Base-by-base conservation (phyloP, 2,329 filamentous ascomycete genomes). In the Aspergillus versicolor region DNA sequence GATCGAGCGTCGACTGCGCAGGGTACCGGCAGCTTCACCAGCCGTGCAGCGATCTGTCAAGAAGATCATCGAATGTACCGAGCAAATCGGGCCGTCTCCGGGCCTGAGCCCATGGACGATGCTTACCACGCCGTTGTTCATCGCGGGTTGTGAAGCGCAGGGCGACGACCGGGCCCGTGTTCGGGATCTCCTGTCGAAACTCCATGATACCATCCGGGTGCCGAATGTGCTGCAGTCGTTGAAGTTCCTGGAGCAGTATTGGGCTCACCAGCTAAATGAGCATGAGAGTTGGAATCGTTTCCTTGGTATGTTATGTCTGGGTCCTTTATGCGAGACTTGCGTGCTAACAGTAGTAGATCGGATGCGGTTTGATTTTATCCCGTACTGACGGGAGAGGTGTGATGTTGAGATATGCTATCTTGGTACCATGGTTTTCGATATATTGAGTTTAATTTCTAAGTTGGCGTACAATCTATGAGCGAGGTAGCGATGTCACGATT, bases 61-160 rank as follows among this genome's bases (percentile, higher is more conserved):
- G 56, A 70, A 67, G 43, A 77, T 78, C 46, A 62, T 78, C 7
- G 74, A 75, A 43, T 75, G 70, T 51, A 73, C 72, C 15, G 66
- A 66, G 5, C 65, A 70, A 41, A 77, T 78, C 51, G 67, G 69
- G 3, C 75, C 75, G 5, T 70, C 72, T 2, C 65, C 70, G 15
- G 73, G 73, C 6, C 64, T 77, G 4, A 75, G 74, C 47, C 75
- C 75, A 8, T 75, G 73, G 69, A 73, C 74, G 7, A 70, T 78
- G 62, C 64, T 77, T 15, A 77, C 75, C 19, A 78, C 75, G 6
- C 75, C 75, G 6, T 59, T 78, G 5, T 78, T 78, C 54, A 76
- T 75, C 44, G 75, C 75, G 7, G 75, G 75, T 3, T 77, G 75
- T 46, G 75, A 77, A 50, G 74, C 75, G 17, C 62, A 69, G 5